phyloP scores from a whole-genome alignment of 805 yeast genomes.

The Lachancea mirantina region DNA sequence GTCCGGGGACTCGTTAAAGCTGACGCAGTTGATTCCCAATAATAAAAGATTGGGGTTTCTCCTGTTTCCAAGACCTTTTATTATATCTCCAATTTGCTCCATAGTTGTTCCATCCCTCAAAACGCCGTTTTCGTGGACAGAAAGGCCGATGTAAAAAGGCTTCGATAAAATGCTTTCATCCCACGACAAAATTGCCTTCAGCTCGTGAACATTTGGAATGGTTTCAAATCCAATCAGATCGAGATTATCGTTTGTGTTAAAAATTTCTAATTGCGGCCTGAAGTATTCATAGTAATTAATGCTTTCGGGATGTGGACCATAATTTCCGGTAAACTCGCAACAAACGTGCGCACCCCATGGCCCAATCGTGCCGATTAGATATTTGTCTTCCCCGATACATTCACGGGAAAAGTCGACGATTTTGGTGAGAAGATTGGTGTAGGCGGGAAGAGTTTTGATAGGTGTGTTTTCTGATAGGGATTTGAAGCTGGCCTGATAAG shows the following conservation, averaged over 20 bases:
- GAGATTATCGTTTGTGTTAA: conserved; percentile 42
- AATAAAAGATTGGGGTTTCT: conserved; percentile 34
- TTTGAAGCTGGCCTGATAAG: conserved; percentile 51
- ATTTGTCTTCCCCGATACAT: conserved; percentile 19
- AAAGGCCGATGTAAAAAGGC: conserved; percentile 40
- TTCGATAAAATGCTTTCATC: conserved; percentile 32
- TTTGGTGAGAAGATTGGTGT: conserved; percentile 16
- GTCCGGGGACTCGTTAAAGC: conserved; percentile 34
- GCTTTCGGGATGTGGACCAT: conserved; percentile 29
- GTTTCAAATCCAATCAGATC: conserved; percentile 67
- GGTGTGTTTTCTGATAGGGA: conserved; percentile 32
- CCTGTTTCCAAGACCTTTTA: conserved; percentile 15
- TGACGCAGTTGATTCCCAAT: conserved; percentile 66
- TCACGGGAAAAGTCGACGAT: conserved; percentile 20
- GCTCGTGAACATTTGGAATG: conserved; percentile 54
- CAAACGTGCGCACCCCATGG: conserved; percentile 70
- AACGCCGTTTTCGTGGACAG: conserved; percentile 33
- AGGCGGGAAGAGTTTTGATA: conserved; percentile 16
- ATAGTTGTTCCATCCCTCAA: conserved; percentile 48
- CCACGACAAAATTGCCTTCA: conserved; percentile 39
- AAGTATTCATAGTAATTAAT: conserved; percentile 30
- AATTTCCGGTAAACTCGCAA: conserved; percentile 68
- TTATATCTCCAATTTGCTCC: conserved; percentile 25
- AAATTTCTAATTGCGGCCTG: conserved; percentile 35
- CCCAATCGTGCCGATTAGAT: conserved; percentile 53